These are phyloP conservation scores for Ulmus americana DNA, from an alignment of 331 rosid genomes.

Conservation along the genomic window DNA sequence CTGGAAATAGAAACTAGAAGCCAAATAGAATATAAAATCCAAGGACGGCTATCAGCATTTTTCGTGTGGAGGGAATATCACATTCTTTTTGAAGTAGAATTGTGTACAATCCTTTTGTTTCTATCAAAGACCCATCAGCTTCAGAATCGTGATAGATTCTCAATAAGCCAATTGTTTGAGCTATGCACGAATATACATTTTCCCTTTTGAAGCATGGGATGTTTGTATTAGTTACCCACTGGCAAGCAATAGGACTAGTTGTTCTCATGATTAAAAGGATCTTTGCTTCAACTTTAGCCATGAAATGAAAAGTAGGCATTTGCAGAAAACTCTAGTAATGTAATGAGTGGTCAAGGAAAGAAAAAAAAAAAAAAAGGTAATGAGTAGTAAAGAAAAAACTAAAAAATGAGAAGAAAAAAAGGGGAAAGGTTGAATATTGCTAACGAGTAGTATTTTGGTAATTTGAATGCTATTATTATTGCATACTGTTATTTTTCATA, in stretches of 20 bases:
- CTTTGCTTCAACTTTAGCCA: slow-evolving; percentile 3
- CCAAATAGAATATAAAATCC: slow-evolving; percentile 7
- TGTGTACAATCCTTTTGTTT: background rate
- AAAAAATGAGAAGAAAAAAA: no score
- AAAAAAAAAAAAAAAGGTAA: no score
- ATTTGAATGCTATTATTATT: no score
- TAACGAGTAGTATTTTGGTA: no score
- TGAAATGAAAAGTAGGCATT: slow-evolving; percentile 2
- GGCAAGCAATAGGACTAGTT: background rate
- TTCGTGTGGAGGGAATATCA: slow-evolving; percentile 7
- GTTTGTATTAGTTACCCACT: background rate
- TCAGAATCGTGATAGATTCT: slow-evolving; percentile 33
- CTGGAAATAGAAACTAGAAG: slow-evolving; percentile 7
- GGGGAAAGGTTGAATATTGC: no score
- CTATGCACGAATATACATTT: slow-evolving; percentile 31
- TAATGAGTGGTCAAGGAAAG: no score
- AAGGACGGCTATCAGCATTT: slow-evolving; percentile 15
- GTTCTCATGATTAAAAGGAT: slow-evolving; percentile 4
- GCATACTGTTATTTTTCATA: no score
- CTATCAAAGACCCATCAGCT: slow-evolving; percentile 12
- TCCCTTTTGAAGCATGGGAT: slow-evolving; percentile 18
- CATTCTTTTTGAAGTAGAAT: slow-evolving; percentile 9
- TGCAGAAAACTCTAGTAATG: no score
- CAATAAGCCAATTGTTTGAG: slow-evolving; percentile 23
- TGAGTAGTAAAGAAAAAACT: no score